Evolutionary conservation across 495 filamentous ascomycete species (phyloP), one percentile per base, ranked within the genome.

Genomic region (Aspergillus avenaceus): DNA sequence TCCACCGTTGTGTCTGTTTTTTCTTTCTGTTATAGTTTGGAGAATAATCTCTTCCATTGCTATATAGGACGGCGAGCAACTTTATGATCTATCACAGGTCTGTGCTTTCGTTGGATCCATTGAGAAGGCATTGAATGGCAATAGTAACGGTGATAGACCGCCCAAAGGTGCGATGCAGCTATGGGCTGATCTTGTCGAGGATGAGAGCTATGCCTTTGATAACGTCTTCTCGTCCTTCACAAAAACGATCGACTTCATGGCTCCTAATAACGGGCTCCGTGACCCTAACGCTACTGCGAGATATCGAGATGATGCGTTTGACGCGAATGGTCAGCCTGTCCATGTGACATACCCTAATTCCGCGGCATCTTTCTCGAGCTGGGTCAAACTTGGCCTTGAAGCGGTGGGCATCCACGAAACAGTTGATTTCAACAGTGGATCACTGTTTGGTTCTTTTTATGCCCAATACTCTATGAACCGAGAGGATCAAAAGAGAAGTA

Each of bases 171-270:
- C 76, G 5, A 67, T 73, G 59, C 54, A 70, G 18, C 56, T 40
- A 37, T 78, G 76, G 74, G 74, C 74, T 4, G 65, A 76, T 24
- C 49, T 62, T n/a, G 69, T 78, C 25, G 66, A 67, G 9, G 76
- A 78, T 46, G 36, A 64, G 19, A 72, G 65, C 43, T 80, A 74
- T 44, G 55, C 56, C 0, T 77, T 66, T 23, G 54, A 70, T n/a
- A 70, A 73, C n/a, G 49, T 70, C 1, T 49, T 78, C 5, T 66
- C 63, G 1, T 78, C 59, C 27, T 78, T 64, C 53, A 62, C 71
- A 37, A 65, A 64, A 44, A 69, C 64, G 8, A 44, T 58, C 13
- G 41, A 61, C 12, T 73, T 73, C 29, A 68, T 59, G 2, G 47
- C 70, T 1, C 62, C 60, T 9, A 59, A 61, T 13, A 25, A 24